Conservation (phyloP, 2,329 filamentous ascomycete genomes). For the Chaetomiaceae sp. region DNA sequence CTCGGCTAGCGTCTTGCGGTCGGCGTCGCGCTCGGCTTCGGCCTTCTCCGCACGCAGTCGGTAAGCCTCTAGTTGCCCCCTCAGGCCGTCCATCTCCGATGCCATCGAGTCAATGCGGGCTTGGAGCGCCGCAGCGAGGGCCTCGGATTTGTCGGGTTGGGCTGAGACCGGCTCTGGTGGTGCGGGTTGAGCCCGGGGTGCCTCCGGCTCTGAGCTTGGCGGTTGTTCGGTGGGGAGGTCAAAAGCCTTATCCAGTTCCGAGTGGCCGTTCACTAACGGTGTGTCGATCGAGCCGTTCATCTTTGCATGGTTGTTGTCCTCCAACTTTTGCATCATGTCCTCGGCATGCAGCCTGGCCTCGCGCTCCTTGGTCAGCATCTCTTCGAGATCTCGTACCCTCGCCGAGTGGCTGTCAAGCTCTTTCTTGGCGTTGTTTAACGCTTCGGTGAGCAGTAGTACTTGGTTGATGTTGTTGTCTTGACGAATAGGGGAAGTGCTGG, state of each 20-base stretch:
- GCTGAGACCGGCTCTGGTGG: constrained; percentile 19
- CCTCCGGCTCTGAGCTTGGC: constrained; percentile 19
- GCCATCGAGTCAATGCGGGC: constrained; percentile 70
- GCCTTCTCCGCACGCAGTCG: constrained; percentile 71
- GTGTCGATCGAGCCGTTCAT: constrained; percentile 35
- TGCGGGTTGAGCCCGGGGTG: constrained; percentile 17
- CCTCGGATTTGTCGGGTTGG: constrained; percentile 32
- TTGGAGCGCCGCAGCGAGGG: constrained; percentile 47
- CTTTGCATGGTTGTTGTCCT: constrained; percentile 44
- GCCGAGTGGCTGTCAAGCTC: constrained; percentile 79
- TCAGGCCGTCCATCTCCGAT: constrained; percentile 73
- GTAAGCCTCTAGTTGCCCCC: constrained; percentile 71
- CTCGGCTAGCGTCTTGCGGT: constrained; percentile 70
- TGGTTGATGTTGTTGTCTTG: constrained; percentile 59
- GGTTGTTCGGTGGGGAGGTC: constrained; percentile 37
- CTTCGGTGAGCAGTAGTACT: constrained; percentile 77
- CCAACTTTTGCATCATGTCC: constrained; percentile 66
- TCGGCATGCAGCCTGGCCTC: constrained; percentile 79
- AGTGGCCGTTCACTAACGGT: constrained; percentile 30
- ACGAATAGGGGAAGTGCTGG: constrained; percentile 52
- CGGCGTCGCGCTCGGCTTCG: constrained; percentile 67
- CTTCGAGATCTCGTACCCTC: constrained; percentile 75
- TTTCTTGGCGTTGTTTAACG: constrained; percentile 73
- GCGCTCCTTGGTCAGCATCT: constrained; percentile 70
- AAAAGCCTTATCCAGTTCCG: constrained; percentile 41